Conservation (phyloP, 108 stramenopile genomes). For the Pseudonitzschia pungens region DNA sequence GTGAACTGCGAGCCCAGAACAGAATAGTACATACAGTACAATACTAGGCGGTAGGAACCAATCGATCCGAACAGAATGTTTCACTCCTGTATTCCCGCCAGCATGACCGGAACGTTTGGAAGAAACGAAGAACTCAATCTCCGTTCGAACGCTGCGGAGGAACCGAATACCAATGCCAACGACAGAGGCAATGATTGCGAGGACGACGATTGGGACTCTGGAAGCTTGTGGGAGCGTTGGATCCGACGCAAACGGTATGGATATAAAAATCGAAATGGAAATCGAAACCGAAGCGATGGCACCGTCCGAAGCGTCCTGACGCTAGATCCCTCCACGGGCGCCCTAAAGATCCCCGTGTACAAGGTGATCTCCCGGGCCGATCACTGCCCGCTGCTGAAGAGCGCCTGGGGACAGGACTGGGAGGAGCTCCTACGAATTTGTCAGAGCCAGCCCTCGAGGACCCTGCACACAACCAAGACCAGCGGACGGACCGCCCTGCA, state of each 20-base stretch:
- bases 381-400: constrained; percentile 20
- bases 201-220: neutral
- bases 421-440: constrained; percentile 16
- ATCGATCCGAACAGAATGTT: neutral
- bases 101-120: neutral
- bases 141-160: neutral
- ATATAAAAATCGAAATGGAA: no score
- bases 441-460: constrained; percentile 21
- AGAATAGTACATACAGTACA: no score
- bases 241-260: no score
- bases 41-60: no score
- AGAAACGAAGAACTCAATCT: neutral
- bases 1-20: no score
- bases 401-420: constrained; percentile 31
- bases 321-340: constrained; percentile 13
- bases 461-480: constrained; percentile 23
- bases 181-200: neutral
- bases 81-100: neutral
- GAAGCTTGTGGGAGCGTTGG: neutral
- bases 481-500: constrained; percentile 35
- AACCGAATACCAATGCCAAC: neutral
- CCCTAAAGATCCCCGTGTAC: constrained; percentile 26
- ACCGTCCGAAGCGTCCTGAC: constrained; percentile 3
- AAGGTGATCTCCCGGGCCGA: constrained; percentile 8
- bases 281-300: neutral